These are phyloP conservation scores for Abelmoschus esculentus DNA, from an alignment of 345 rosid species.

Conservation along the genomic window DNA sequence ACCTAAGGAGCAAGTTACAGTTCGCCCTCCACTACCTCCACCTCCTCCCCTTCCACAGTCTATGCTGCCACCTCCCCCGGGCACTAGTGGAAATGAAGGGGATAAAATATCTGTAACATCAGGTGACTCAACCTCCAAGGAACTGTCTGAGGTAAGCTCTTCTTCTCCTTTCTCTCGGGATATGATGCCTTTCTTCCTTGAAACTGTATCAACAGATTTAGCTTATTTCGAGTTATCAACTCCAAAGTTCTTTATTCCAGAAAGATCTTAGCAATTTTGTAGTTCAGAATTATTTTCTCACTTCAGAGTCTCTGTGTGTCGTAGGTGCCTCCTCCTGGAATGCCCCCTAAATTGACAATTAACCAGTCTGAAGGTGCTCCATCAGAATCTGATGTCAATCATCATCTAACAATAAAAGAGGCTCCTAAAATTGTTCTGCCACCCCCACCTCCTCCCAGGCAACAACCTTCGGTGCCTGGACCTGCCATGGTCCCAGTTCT, in stretches of 20 bases:
- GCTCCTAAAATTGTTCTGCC: conserved; percentile 56
- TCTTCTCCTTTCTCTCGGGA: neutral
- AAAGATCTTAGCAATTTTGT: neutral
- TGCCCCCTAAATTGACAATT: conserved; percentile 35
- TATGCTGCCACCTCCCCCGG: conserved; percentile 85
- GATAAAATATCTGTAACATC: neutral
- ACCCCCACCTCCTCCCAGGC: conserved; percentile 74
- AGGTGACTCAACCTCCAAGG: conserved; percentile 43
- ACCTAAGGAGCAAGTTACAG: conserved; percentile 49
- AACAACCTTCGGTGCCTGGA: conserved; percentile 46
- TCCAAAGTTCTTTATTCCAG: neutral
- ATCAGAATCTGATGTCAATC: conserved; percentile 38
- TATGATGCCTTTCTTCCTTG: neutral
- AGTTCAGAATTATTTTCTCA: no score
- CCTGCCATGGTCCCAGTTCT: conserved; percentile 31
- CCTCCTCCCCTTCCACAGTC: conserved; percentile 56
- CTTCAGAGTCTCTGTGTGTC: neutral
- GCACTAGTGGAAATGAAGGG: conserved; percentile 33
- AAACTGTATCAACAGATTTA: neutral
- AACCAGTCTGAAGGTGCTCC: conserved; percentile 39
- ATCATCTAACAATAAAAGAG: conserved; percentile 22
- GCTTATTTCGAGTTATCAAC: neutral
- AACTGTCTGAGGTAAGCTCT: conserved; percentile 38
- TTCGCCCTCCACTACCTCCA: conserved; percentile 51
- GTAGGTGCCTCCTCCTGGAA: conserved; percentile 52